A percentile compares a stretch with the other conserved stretches of the same genome.
Evolutionary conservation across 2,329 filamentous ascomycete genomes (phyloP).

Genomic region (Tolypocladium album): DNA sequence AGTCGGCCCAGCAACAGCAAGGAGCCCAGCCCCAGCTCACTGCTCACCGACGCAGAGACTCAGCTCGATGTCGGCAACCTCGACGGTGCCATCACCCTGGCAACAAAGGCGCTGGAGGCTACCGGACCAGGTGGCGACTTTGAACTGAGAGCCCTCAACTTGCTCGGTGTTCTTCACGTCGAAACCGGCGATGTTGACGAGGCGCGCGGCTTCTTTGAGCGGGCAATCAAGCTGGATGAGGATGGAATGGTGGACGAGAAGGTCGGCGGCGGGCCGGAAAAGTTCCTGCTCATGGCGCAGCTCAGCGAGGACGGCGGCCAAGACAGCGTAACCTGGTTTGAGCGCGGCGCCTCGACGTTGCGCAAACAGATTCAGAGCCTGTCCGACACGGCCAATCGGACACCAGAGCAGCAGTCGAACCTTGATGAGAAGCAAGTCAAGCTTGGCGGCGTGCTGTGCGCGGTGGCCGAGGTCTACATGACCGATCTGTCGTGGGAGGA

Average conservation of each 20-base stretch:
- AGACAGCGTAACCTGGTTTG: conserved; percentile 57
- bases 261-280: conserved; percentile 76
- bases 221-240: conserved; percentile 65
- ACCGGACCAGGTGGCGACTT: conserved; percentile 35
- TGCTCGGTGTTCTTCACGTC: conserved; percentile 72
- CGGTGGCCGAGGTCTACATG: conserved; percentile 96
- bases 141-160: conserved; percentile 56
- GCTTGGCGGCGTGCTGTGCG: conserved; percentile 84
- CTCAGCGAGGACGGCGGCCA: conserved; percentile 61
- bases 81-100: conserved; percentile 28
- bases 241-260: conserved; percentile 61
- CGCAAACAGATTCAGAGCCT: conserved; percentile 59
- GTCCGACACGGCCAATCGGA: conserved; percentile 32
- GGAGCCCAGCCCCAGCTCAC: conserved; percentile 14
- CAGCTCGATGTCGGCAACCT: conserved; percentile 31
- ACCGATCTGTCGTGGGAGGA: conserved; percentile 90
- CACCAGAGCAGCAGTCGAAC: conserved; percentile 26
- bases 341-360: conserved; percentile 61
- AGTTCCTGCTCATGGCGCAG: conserved; percentile 91
- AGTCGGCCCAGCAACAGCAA: conserved; percentile 27
- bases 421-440: conserved; percentile 65
- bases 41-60: conserved; percentile 28
- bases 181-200: conserved; percentile 72
- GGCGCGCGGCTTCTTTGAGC: conserved; percentile 61
- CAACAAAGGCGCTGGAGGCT: conserved; percentile 29